Percentiles rank a stretch among this genome's conserved stretches.
These are phyloP conservation scores for Castanea sativa DNA, from an alignment of 306 rosid species.

Conservation along the genomic window DNA sequence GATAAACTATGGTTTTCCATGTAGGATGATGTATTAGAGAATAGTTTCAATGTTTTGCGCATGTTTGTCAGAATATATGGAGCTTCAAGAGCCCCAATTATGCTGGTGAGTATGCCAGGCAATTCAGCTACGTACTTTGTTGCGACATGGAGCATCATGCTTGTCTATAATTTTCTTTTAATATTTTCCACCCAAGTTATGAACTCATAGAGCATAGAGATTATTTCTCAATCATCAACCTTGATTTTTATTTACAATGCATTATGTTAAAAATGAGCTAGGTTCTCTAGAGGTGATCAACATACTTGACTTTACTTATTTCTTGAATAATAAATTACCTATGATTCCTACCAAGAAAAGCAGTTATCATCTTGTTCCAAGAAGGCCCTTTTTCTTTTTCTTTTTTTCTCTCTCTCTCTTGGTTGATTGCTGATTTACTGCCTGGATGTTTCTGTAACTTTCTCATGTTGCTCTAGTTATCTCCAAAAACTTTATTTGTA, in stretches of 20 bases:
- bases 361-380: not conserved
- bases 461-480: too few species aligned
- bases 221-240: not conserved
- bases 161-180: not conserved
- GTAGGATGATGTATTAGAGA: constrained; percentile 92
- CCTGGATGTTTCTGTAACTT: too few species aligned
- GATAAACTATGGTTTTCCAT: constrained; percentile 11
- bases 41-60: constrained; percentile 79
- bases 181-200: not conserved
- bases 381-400: not conserved
- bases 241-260: not conserved
- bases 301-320: not conserved
- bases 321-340: not conserved
- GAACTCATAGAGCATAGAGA: not conserved
- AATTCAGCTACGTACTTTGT: not conserved
- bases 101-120: constrained; percentile 58
- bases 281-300: not conserved
- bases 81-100: constrained; percentile 65
- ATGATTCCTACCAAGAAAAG: not conserved
- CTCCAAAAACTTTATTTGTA: not conserved
- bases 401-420: not conserved
- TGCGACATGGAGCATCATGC: too few species aligned
- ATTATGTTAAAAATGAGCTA: not conserved
- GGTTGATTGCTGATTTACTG: too few species aligned
- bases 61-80: constrained; percentile 81